Base-by-base conservation (phyloP, 192 early-diverging fungal species). In the Bifiguratus adelaidae region DNA sequence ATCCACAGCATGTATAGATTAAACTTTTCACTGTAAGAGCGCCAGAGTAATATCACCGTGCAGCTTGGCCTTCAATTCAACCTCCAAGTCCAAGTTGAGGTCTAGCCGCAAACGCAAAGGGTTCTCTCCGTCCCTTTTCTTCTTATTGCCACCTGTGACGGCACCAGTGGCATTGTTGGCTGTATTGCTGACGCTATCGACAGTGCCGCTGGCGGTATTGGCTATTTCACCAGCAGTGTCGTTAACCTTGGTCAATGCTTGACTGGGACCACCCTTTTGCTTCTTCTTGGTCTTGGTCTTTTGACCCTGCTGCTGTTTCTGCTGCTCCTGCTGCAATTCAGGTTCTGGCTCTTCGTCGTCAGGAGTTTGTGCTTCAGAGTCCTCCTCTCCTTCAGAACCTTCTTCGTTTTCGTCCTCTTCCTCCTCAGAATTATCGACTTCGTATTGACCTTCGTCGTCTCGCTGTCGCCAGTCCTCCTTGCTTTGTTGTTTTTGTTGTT, bases 41-140 rank as follows among this genome's bases (percentile, higher is more conserved):
- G 52, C 52, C 6, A 53, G 42, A 2, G 52, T 53, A 15, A 53
- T 44, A 45, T 53, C 52, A 28, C 52, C 52, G 22, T 53, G 52
- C 11, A 53, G 33, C 15, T 33, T 42, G 7, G 52, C 52, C 27
- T 53, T 53, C 25, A 53, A 35, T 26, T 42, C 42, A 20, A 53
- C 46, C 22, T 53, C 52, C 27, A 53, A 32, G 21, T 53, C 52
- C 30, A 53, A 42, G 19, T 53, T 53, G 27, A 53, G 42, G 19
- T 53, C 52, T 30, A 53, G 33, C 29, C 52, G 41, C 11, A 53
- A 32, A 34, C 43, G 33, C 7, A 53, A 30, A 19, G 52, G 52
- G n/a, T 53, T 42, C 4, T 36, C 42, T 4, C 33, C 32, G 15
- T 35, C 33, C n/a, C n/a, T n/a, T n/a, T n/a, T n/a, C n/a, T n/a